Evolutionary conservation across 129 eudicot species (phyloP), one percentile per base, ranked within the genome.

Genomic region (Rutidosis leptorrhynchoides): DNA sequence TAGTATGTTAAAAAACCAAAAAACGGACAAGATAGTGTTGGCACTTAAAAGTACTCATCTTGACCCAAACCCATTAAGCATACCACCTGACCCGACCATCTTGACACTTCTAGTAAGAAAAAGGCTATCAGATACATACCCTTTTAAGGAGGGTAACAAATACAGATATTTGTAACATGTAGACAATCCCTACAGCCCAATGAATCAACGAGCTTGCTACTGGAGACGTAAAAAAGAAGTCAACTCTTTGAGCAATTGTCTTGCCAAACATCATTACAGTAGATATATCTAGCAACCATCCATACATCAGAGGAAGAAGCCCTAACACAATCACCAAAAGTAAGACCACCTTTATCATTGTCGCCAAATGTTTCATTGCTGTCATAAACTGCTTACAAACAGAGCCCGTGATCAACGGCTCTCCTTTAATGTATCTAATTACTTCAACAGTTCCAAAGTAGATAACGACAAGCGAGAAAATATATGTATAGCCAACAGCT

Each of bases 81-180:
- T 20, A 53, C 59, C 59, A 53, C 59, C 59, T 53, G 24, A 53
- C 28, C 23, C 23, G 7, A 1, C 8, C 5, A 1, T 40, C 46
- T 40, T 40, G 46, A 40, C n/a, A 40, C 16, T 5, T 12, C 46
- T 30, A 46, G 23, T 25, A n/a, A 23, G 33, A 1, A 57, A 35
- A 21, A 46, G 35, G 33, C 17, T 11, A 69, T 49, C 2, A 58
- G 43, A 69, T 40, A 15, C 45, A 56, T 87, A 90, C 97, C 93
- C 95, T 95, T 84, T 95, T 87, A 75, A 90, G 95, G 87, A 90
- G 97, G 86, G 96, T 91, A 61, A 91, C 97, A 67, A 91, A 91
- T 80, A 91, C 80, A 58, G 94, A 87, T 66, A 87, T 91, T 74
- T 91, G 97, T 63, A 91, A 78, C 97, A 91, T 91, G 85, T 91